A percentile compares a stretch with the other conserved stretches of the same genome.
These are phyloP conservation scores for Colletotrichum agaves DNA, from an alignment of 2,329 filamentous ascomycete genomes.

Conservation along the genomic window DNA sequence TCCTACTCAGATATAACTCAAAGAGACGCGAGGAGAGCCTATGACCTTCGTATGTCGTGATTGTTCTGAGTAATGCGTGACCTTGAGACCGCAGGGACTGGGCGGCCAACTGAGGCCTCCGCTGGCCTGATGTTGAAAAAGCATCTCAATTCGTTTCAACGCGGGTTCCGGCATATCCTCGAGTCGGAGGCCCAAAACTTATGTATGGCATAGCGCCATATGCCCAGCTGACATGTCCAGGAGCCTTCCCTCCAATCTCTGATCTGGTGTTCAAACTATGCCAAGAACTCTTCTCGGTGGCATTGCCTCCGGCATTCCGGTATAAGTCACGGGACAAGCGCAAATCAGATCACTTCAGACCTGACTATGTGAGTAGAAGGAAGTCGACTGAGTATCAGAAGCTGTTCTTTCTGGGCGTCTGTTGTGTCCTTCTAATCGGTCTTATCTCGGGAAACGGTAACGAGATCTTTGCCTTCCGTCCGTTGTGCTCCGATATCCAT, in stretches of 20 bases:
- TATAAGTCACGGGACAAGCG: neutral
- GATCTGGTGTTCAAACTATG: neutral
- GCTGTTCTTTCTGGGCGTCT: too few species aligned
- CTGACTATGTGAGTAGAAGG: too few species aligned
- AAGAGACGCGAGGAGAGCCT: neutral
- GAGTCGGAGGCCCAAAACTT: neutral
- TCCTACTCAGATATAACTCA: neutral
- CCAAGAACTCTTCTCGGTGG: neutral
- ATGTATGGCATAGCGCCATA: neutral
- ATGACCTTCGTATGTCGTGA: neutral
- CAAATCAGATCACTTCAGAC: too few species aligned
- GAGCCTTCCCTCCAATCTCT: neutral
- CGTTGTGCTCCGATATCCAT: too few species aligned
- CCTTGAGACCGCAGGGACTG: neutral
- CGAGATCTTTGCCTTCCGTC: too few species aligned
- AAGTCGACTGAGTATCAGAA: too few species aligned
- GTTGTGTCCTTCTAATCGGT: too few species aligned
- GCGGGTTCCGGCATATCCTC: neutral
- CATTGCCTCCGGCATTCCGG: neutral
- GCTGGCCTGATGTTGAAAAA: neutral
- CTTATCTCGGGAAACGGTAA: too few species aligned
- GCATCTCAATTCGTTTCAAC: slow-evolving; percentile 6
- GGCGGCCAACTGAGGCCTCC: neutral
- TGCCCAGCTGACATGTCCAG: neutral
- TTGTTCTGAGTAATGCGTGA: neutral